phyloP scores from a whole-genome alignment of 805 yeast species.

The Millerago galiae region DNA sequence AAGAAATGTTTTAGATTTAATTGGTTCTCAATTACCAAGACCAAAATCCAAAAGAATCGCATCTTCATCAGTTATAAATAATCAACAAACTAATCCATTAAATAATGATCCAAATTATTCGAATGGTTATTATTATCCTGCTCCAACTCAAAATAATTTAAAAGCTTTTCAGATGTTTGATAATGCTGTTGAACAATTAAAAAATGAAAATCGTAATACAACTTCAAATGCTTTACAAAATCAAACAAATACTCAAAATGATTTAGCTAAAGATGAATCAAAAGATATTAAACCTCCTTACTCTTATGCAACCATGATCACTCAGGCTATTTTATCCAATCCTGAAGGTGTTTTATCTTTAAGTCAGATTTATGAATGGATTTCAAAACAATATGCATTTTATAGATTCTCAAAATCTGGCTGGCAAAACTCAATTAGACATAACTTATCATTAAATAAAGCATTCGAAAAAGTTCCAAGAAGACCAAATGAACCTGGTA shows the following conservation, averaged over 20 bases:
- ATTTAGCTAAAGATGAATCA: constrained; percentile 82
- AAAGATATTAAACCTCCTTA: constrained; percentile 95
- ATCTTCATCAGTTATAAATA: constrained; percentile 11
- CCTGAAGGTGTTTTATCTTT: constrained; percentile 83
- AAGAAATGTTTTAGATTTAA: constrained; percentile 25
- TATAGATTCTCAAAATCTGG: constrained; percentile 90
- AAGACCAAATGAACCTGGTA: constrained; percentile 93
- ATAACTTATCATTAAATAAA: constrained; percentile 87
- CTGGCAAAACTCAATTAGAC: constrained; percentile 98
- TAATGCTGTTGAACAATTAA: constrained; percentile 21
- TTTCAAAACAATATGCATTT: constrained; percentile 79
- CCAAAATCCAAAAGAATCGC: constrained; percentile 20
- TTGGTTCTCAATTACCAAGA: constrained; percentile 28
- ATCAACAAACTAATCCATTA: background rate
- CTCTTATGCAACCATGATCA: constrained; percentile 96
- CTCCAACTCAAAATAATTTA: constrained; percentile 16
- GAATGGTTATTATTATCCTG: constrained; percentile 9
- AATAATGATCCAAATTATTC: background rate
- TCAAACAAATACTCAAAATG: constrained; percentile 31
- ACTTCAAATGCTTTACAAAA: constrained; percentile 2
- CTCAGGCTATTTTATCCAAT: constrained; percentile 90
- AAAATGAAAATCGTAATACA: background rate
- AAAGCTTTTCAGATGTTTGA: constrained; percentile 52
- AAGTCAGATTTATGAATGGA: constrained; percentile 91
- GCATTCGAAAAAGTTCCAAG: constrained; percentile 98